Evolutionary conservation across 225 moss, liverwort and hornwort species (phyloP), one percentile per base, ranked within the genome.

Genomic region (Takakia lepidozioides): DNA sequence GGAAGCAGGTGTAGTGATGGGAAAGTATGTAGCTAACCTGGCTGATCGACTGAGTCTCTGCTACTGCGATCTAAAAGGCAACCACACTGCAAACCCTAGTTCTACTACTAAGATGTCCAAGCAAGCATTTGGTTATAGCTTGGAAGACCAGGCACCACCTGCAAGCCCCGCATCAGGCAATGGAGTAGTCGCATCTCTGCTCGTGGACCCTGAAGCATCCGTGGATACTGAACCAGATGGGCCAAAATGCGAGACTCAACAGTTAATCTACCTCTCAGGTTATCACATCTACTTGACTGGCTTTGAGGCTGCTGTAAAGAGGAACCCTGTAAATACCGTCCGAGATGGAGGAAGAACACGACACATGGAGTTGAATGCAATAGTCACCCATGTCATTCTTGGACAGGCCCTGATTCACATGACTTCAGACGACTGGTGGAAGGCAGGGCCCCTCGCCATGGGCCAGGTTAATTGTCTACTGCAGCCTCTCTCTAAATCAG

Each of bases 261-360:
- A 74, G 17, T 56, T 57, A 16, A 70, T 80, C 70, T 80, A 80
- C 53, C 74, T 80, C 32, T 74, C 79, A 29, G 81, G 67, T 59
- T 88, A 83, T 62, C 71, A 73, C 9, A 43, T 93, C 35, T 86
- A 70, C 44, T 51, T 93, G 19, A 60, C 76, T 43, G 93, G 93
- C 44, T 93, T 93, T 62, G 78, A 81, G 50, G 43, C 61, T 43
- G 48, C 19, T 61, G 86, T 83, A 41, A 81, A 76, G 83, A 69
- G 68, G 21, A 76, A 74, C 61, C 74, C 86, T 56, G 78, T 81
- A 53, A 60, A 55, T 27, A 45, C 81, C 52, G 83, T 93, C 30
- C 67, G 80, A 48, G 63, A 57, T 55, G 93, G 88, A 29, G 88
- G 93, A 56, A 88, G 88, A 13, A 83, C 93, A 21, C 67, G 93